These are phyloP conservation scores for Dothideomycetes sp. DNA, from an alignment of 2,329 filamentous ascomycete genomes.

Conservation along the genomic window DNA sequence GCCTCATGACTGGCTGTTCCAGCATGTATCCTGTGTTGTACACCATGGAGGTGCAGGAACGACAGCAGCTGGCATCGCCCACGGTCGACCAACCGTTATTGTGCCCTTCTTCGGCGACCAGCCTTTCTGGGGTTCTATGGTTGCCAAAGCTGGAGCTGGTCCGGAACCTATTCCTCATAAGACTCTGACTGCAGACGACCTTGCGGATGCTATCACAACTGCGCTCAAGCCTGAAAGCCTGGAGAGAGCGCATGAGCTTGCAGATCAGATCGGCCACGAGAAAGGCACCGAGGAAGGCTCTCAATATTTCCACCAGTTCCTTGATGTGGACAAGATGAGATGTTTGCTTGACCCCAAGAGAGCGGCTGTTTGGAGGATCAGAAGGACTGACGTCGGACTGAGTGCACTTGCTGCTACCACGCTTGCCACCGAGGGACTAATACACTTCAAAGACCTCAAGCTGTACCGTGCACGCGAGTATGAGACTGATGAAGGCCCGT, in stretches of 20 bases:
- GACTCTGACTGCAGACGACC: slow-evolving; percentile 26
- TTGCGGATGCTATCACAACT: slow-evolving; percentile 29
- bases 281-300: slow-evolving; percentile 27
- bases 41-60: slow-evolving; percentile 51
- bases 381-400: slow-evolving; percentile 51
- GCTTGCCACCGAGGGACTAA: slow-evolving; percentile 48
- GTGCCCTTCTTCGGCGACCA: slow-evolving; percentile 48
- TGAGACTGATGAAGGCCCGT: slow-evolving; percentile 62
- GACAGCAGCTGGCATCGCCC: slow-evolving; percentile 39
- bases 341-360: slow-evolving; percentile 57
- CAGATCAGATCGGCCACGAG: slow-evolving; percentile 29
- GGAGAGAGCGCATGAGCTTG: slow-evolving; percentile 23
- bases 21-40: slow-evolving; percentile 42
- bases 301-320: slow-evolving; percentile 30
- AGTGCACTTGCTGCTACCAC: slow-evolving; percentile 61
- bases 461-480: slow-evolving; percentile 52
- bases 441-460: slow-evolving; percentile 62
- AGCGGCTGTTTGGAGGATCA: slow-evolving; percentile 62
- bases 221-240: slow-evolving; percentile 24
- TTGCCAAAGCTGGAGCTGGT: slow-evolving; percentile 24
- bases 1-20: slow-evolving; percentile 50
- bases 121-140: slow-evolving; percentile 51
- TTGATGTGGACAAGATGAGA: slow-evolving; percentile 51
- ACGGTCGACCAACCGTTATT: slow-evolving; percentile 39
- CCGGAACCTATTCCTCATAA: slow-evolving; percentile 31